Evolutionary conservation across 1,139 yeast genomes (phyloP), one percentile per base, ranked within the genome.

Genomic region (Scheffersomyces titani): DNA sequence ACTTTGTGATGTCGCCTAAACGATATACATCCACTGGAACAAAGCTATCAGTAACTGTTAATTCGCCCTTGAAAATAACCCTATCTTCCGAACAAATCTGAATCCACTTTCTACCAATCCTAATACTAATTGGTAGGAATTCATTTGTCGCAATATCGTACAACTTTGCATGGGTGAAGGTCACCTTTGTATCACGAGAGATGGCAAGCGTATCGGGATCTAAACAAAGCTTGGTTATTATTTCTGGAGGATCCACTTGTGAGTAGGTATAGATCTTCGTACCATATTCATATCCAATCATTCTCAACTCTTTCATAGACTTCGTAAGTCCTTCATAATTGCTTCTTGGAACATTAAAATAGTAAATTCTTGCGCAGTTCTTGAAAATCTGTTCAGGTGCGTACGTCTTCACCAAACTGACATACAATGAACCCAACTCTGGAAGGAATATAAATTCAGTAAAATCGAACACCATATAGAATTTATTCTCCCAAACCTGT

Each of bases 401-500:
- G 59, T 71, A 74, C 19, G 81, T 66, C 44, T 74, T 73, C 45
- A 80, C 64, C 16, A 84, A 67, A 65, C 63, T 44, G 59, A 71
- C 61, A 70, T 72, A 65, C 51, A 52, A 67, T 64, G 59, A 51
- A 40, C 80, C 79, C 53, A 78, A 67, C 9, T 69, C 61, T 13
- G 72, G 70, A 20, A 71, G 68, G 2, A 72, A 69, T 18, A 76
- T 71, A 65, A 80, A 86, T 20, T 87, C 88, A 0, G 97, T 89
- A 61, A 90, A 85, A 69, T 92, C 97, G 60, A 86, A 68, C 6
- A 91, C 82, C 57, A 88, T 59, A 59, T 85, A 83, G 66, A 82
- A 91, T 59, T 84, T 85, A 51, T 84, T 81, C 21, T 87, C 86
- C 96, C 96, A 90, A 53, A 90, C 81, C 65, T 88, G 90, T 57